Base-by-base conservation (phyloP, 2,329 filamentous ascomycete genomes). In the Tolypocladium tundrense region DNA sequence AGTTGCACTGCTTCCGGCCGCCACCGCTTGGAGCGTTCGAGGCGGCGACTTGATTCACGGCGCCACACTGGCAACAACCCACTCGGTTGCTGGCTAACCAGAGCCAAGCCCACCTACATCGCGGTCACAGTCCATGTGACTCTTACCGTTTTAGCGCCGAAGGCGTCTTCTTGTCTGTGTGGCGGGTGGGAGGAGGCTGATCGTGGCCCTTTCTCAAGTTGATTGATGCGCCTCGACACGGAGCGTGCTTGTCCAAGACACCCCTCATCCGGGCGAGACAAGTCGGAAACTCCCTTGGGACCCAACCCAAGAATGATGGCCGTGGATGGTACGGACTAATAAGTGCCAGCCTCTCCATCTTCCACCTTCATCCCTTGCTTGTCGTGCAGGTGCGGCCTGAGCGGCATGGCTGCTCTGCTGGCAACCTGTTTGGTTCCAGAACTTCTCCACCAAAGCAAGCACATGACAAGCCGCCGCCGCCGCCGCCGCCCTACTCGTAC, bases 111-210 rank as follows among this genome's bases (percentile, higher is more conserved):
- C 56, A 58, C 60, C 54, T 55, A 58, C 60, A 56, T 58, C 56
- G 60, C 56, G 48, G 54, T 50, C 59, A 59, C 27, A 43, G 56
- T 31, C 58, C 57, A 63, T 60, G 60, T 56, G 57, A 59, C 57
- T 54, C 48, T 10, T 14, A 9, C 45, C 50, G 56, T 54, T 51
- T 54, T 61, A 60, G 60, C 57, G 61, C 51, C 41, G 24, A 35
- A 24, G 48, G 6, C 37, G 39, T 27, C 27, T 42, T 42, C 35
- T 6, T 33, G 2, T 41, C 10, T 24, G 42, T 51, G 24, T 53
- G 7, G 16, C 21, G 13, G 42, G 52, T 35, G 39, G 51, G 24
- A 41, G 45, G 14, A 48, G 24, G 45, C 45, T 48, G 24, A 8
- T 27, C 2, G 8, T 50, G n/a, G n/a, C 43, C 11, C 1, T 27